Base-by-base conservation (phyloP, 1,284 basidiomycete species). In the Entoloma clypeatum region DNA sequence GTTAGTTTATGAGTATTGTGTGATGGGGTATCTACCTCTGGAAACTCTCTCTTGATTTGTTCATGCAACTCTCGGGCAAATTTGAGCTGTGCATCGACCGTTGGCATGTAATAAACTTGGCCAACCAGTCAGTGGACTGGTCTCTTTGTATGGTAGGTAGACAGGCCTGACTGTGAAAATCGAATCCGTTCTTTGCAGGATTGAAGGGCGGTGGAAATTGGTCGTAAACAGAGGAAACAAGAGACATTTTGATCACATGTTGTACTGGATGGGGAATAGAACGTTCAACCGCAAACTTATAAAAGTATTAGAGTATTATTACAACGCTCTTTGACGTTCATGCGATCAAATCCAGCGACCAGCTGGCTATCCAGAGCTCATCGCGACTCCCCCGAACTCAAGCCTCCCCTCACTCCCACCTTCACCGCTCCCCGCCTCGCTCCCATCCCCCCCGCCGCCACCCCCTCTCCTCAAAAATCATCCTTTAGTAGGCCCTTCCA, bases 31-130 rank as follows among this genome's bases (percentile, higher is more conserved):
- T 57, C 18, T 53, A 77, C 79, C 69, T 87, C 85, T 16, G 85
- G 84, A 58, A 86, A 87, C 53, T 86, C 84, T 41, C 75, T 58
- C 11, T 72, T 60, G 27, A 86, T 67, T n/a, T 75, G 67, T 47
- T 81, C 77, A 47, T 86, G 77, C 33, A 87, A 63, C 37, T 77
- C 68, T n/a, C 62, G 65, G 1, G 80, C 82, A 41, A 72, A 77
- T 34, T 71, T 60, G 0, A 60, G 44, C 38, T 86, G 69, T 3
- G 56, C 54, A 2, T 67, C 58, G n/a, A 67, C 61, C n/a, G 54
- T 54, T 23, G 67, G 73, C 59, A 74, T 72, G 58, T 82, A 82
- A 50, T 86, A 86, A 18, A 86, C 81, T 83, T 41, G 3, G 30
- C 13, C 47, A 37, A 30, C 30, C 17, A 33, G 14, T 28, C 30